A percentile compares a stretch with the other conserved stretches of the same genome.
Conservation (phyloP, 192 early-diverging fungal species). For the Chytriomyces sp. region DNA sequence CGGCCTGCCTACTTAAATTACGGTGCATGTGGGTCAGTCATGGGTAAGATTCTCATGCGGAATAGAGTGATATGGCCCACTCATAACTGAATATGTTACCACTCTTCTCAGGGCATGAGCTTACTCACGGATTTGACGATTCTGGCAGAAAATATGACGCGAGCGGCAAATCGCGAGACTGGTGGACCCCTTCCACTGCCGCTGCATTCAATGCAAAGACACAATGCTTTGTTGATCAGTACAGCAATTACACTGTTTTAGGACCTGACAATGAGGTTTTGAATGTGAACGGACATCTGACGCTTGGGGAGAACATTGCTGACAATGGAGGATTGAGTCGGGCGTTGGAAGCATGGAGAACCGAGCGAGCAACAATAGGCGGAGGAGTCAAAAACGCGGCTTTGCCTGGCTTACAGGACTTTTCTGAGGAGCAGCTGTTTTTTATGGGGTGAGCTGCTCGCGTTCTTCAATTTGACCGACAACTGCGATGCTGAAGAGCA, state of each 20-base stretch:
- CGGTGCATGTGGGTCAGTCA: conserved; percentile 64
- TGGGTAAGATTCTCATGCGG: conserved; percentile 42
- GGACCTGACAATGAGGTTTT: conserved; percentile 39
- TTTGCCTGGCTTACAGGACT: conserved; percentile 46
- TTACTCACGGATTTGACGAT: conserved; percentile 52
- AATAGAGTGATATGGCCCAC: not conserved
- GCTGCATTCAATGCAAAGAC: conserved; percentile 55
- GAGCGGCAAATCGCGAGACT: conserved; percentile 49
- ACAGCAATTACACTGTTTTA: conserved; percentile 55
- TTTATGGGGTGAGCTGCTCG: conserved; percentile 29
- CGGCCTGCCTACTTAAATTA: conserved; percentile 65
- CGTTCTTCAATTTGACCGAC: too few relatives aligned
- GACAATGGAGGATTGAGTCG: conserved; percentile 68
- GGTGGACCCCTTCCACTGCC: conserved; percentile 74
- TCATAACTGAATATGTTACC: not conserved
- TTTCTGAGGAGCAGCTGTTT: conserved; percentile 54
- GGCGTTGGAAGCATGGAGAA: conserved; percentile 51
- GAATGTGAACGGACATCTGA: conserved; percentile 61
- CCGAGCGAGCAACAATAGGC: conserved; percentile 5
- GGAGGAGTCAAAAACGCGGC: conserved; percentile 35
- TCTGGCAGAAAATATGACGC: conserved; percentile 47
- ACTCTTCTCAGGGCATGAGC: conserved; percentile 35
- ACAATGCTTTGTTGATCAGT: conserved; percentile 69
- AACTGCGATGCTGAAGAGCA: too few relatives aligned
- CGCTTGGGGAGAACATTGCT: conserved; percentile 69